phyloP scores from a whole-genome alignment of 371 early-diverging fungal genomes.

The Blakeslea trispora region DNA sequence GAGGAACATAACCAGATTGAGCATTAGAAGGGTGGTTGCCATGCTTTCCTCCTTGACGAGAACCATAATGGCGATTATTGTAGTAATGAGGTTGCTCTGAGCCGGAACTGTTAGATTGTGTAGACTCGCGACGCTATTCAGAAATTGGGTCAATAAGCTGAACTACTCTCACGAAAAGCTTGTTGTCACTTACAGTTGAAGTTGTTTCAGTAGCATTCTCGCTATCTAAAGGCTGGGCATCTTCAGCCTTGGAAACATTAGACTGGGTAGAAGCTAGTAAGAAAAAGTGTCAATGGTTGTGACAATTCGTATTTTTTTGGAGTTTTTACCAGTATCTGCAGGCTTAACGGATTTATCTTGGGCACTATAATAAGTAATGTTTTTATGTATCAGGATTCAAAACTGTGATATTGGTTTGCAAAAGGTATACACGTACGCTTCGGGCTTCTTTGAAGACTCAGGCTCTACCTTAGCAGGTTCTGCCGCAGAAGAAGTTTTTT shows the following conservation, averaged over 20 bases:
- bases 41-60: conserved; percentile 34
- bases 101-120: conserved; percentile 27
- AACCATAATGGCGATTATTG: conserved; percentile 25
- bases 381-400: no score
- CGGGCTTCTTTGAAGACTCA: conserved; percentile 24
- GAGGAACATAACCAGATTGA: conserved; percentile 33
- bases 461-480: conserved; percentile 24
- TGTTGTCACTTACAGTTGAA: no score
- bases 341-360: no score
- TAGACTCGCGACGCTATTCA: conserved; percentile 26
- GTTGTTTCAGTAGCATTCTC: conserved; percentile 37
- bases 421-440: conserved; percentile 10
- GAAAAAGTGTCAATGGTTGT: not conserved
- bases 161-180: no score
- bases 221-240: conserved; percentile 33
- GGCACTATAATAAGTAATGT: no score
- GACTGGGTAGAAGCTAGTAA: conserved; percentile 45
- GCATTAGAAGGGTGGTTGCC: conserved; percentile 4
- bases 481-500: conserved; percentile 15
- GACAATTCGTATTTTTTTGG: no score
- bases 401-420: no score
- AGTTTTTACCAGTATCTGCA: conserved; percentile 36
- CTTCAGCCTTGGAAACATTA: conserved; percentile 41
- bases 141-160: no score
- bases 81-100: conserved; percentile 25